Evolutionary conservation across 179 eudicot species (phyloP).

Genomic region (Dionaea muscipula): DNA sequence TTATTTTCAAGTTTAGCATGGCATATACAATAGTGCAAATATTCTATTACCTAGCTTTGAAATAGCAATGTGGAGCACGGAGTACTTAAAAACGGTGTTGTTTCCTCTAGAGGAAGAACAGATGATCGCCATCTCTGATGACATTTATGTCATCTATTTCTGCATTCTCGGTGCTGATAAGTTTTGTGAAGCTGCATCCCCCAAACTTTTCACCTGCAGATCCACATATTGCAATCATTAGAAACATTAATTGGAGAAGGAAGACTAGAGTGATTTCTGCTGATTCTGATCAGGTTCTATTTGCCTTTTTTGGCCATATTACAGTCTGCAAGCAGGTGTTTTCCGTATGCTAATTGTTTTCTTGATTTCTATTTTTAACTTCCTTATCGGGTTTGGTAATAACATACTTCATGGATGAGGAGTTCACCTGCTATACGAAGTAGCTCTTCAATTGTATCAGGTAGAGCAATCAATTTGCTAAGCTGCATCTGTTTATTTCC

Average conservation of each 20-base stretch:
- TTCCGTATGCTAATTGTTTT: too few species aligned
- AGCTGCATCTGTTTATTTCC: constrained; percentile 20
- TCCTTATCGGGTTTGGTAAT: neutral
- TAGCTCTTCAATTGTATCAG: constrained; percentile 67
- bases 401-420: neutral
- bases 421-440: constrained; percentile 56
- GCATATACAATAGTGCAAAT: too few species aligned
- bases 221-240: constrained; percentile 13
- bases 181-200: constrained; percentile 30
- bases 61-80: too few species aligned
- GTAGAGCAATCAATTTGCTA: constrained; percentile 61
- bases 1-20: too few species aligned
- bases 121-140: constrained; percentile 75
- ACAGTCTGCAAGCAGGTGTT: neutral
- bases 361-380: neutral
- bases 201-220: constrained; percentile 72
- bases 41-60: too few species aligned
- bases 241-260: neutral
- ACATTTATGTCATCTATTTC: constrained; percentile 70
- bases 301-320: neutral
- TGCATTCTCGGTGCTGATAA: constrained; percentile 51
- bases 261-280: neutral
- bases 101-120: constrained; percentile 29
- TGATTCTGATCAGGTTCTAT: neutral
- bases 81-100: too few species aligned